Evolutionary conservation across 768 basidiomycete genomes (phyloP).

Genomic region (Boletus rex-veris): DNA sequence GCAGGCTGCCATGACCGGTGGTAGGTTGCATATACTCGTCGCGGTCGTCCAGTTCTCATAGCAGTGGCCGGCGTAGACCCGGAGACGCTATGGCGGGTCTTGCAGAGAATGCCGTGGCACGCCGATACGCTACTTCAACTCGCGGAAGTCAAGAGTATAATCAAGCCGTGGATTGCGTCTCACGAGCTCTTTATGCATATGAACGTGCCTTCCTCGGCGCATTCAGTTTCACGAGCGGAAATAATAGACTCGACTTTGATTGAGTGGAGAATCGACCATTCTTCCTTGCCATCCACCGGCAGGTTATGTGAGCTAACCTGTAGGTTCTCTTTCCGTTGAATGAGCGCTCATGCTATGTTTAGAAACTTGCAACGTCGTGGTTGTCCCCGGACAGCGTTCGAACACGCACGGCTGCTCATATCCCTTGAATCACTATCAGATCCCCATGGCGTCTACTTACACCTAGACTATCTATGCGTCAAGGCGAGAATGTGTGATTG

Average conservation of each 20-base stretch:
- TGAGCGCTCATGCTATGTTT: background rate
- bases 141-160: constrained; percentile 55
- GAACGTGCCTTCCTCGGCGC: constrained; percentile 85
- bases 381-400: constrained; percentile 84
- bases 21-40: constrained; percentile 40
- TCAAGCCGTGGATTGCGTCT: constrained; percentile 83
- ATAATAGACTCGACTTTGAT: constrained; percentile 85
- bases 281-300: constrained; percentile 82
- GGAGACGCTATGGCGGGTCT: constrained; percentile 68
- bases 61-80: constrained; percentile 50
- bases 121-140: constrained; percentile 68
- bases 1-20: constrained; percentile 74
- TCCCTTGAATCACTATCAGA: constrained; percentile 84
- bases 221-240: constrained; percentile 80
- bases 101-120: constrained; percentile 85
- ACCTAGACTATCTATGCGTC: constrained; percentile 81
- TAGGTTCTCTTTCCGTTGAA: background rate
- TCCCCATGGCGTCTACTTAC: constrained; percentile 80
- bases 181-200: constrained; percentile 90
- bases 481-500: constrained; percentile 79
- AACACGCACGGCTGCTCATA: constrained; percentile 83
- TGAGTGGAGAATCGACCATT: too few relatives aligned
- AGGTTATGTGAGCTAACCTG: constrained; percentile 61
- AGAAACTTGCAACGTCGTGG: constrained; percentile 89
- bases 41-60: background rate